Base-by-base conservation (phyloP, 495 filamentous ascomycete genomes). In the Penicillium diatomitis region DNA sequence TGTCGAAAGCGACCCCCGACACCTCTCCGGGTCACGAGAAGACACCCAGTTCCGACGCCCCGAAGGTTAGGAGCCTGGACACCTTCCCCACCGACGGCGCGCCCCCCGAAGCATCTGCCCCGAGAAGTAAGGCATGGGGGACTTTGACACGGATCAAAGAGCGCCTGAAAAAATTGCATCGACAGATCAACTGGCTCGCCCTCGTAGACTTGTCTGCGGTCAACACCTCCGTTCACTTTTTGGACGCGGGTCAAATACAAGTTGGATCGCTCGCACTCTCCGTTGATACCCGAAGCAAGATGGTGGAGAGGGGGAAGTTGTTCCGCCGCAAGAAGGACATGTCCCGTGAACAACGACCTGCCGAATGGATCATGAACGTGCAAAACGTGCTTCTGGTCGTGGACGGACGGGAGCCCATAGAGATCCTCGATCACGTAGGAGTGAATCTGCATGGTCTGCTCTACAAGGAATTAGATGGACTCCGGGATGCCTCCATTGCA, bases 401-500 rank as follows among this genome's bases (percentile, higher is more conserved):
- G 2, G 83, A 95, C 42, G 90, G 90, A 27, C 76, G 79, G 35
- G 90, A 96, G 10, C 81, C 90, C 1, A 78, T 84, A n/a, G 91
- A 99, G 64, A 64, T 99, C 2, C 64, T 99, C 62, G 94, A 99
- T 62, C 84, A 87, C 57, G 83, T 86, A 44, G 87, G 83, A 9
- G 70, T 96, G 44, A 96, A 95, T 52, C 76, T 96, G 41, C 90
- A 97, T 65, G 92, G 92, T 10, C 79, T 94, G 46, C 75, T 99
- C n/a, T 90, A 91, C 66, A 86, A 87, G 52, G 81, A 88, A 34
- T 68, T 88, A 8, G 88, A 95, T 38, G 91, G 90, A 8, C 81
- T 99, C 4, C 79, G 88, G 37, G 92, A 97, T 71, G 83, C 88
- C 1, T 88, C 90, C 2, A 82, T 99, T 54, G 84, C 88, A 2